Evolutionary conservation across 2,329 filamentous ascomycete genomes (phyloP).

Genomic region (Stagonosporopsis chrysanthemi): DNA sequence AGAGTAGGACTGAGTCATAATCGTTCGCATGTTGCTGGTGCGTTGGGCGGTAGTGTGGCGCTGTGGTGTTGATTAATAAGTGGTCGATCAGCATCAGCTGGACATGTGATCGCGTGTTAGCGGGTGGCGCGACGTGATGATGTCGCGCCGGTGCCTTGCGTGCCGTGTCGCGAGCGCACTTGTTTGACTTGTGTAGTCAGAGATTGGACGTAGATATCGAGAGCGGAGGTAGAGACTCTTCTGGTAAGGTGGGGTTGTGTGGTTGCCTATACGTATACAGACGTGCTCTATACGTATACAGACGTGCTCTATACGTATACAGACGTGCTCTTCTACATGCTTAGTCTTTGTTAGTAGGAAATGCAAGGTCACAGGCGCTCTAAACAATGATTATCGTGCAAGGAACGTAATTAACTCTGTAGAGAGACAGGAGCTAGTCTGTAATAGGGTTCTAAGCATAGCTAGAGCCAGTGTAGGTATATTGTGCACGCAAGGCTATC

Average conservation of each 20-base stretch:
- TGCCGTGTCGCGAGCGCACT: not conserved
- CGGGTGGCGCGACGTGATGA: slow-evolving; percentile 18
- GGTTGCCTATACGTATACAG: not conserved
- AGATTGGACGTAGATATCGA: not conserved
- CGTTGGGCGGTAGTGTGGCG: not conserved
- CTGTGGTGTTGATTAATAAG: slow-evolving; percentile 18
- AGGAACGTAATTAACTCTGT: not conserved
- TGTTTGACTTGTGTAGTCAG: not conserved
- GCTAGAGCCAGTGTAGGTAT: too few species aligned
- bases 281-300: not conserved
- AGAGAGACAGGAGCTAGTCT: not conserved
- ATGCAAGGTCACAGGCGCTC: not conserved
- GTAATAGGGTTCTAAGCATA: not conserved
- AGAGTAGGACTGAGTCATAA: slow-evolving; percentile 12
- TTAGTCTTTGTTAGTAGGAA: not conserved
- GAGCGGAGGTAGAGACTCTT: not conserved
- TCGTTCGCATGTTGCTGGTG: slow-evolving; percentile 1
- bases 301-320: not conserved
- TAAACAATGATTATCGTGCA: not conserved
- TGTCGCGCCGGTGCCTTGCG: slow-evolving; percentile 13
- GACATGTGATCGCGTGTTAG: slow-evolving; percentile 33
- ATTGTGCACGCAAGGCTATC: too few species aligned
- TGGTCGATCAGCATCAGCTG: not conserved
- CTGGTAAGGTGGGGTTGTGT: slow-evolving; percentile 4
- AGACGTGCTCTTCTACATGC: not conserved